Conservation (phyloP, 225 moss, liverwort and hornwort species). For the Asterella californica region DNA sequence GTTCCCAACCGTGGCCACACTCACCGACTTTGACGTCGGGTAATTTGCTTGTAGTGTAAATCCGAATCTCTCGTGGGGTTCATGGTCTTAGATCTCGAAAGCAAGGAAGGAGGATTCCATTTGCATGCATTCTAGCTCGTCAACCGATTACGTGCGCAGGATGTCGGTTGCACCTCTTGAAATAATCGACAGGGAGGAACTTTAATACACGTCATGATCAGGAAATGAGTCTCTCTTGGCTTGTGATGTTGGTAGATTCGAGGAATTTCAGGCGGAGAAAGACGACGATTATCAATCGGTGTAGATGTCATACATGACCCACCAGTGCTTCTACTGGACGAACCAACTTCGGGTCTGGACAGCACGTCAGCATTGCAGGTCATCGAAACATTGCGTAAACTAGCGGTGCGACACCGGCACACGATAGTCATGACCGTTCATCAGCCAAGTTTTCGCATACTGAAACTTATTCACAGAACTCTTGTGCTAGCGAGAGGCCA, state of each 20-base stretch:
- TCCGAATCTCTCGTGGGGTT: background rate
- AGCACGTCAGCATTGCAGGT: slow-evolving; percentile 32
- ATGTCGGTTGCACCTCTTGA: background rate
- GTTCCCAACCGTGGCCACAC: background rate
- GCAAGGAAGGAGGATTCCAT: too few species aligned
- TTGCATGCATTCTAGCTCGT: background rate
- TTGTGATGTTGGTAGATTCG: slow-evolving; percentile 25
- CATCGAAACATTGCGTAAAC: slow-evolving; percentile 27
- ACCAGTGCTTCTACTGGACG: slow-evolving; percentile 36
- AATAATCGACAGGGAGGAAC: background rate
- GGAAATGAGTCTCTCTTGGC: background rate
- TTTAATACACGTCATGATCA: background rate
- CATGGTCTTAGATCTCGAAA: background rate
- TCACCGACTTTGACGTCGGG: background rate
- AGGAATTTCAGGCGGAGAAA: slow-evolving; percentile 43
- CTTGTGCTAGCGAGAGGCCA: slow-evolving; percentile 33
- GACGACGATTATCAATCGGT: slow-evolving; percentile 38
- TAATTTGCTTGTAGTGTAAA: background rate
- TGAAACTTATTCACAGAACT: slow-evolving; percentile 32
- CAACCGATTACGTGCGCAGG: background rate
- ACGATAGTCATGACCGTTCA: slow-evolving; percentile 40
- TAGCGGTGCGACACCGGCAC: slow-evolving; percentile 29
- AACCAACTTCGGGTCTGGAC: slow-evolving; percentile 35
- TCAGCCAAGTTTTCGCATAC: slow-evolving; percentile 41
- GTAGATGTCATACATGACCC: slow-evolving; percentile 44